These are phyloP conservation scores for Corchorus olitorius DNA, from an alignment of 345 rosid species.

Conservation along the genomic window DNA sequence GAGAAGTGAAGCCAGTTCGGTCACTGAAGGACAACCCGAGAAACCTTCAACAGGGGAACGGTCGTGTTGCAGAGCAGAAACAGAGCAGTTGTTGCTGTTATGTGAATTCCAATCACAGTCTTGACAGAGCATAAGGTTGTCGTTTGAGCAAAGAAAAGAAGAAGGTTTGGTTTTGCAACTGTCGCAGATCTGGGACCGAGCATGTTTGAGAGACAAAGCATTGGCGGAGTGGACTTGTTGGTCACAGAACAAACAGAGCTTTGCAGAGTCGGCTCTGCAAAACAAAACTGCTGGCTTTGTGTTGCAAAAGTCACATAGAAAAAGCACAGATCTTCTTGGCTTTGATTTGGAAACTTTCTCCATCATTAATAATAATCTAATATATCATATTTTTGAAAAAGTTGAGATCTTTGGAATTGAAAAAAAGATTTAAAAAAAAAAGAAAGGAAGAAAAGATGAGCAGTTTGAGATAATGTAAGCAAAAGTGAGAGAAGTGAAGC, in stretches of 20 bases:
- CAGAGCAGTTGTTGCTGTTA: slow-evolving; percentile 53
- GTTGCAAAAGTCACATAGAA: slow-evolving; percentile 76
- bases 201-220: slow-evolving; percentile 68
- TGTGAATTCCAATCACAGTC: slow-evolving; percentile 74
- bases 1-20: slow-evolving; percentile 59
- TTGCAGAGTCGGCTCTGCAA: slow-evolving; percentile 84
- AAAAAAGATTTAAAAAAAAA: background rate
- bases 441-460: slow-evolving; percentile 4
- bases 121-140: slow-evolving; percentile 61
- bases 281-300: slow-evolving; percentile 62
- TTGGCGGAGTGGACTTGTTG: slow-evolving; percentile 91
- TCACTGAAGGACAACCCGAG: slow-evolving; percentile 64
- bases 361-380: slow-evolving; percentile 2
- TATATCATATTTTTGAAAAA: background rate
- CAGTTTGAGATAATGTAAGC: background rate
- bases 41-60: slow-evolving; percentile 62
- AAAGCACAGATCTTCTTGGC: background rate
- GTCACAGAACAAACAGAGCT: slow-evolving; percentile 82
- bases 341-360: background rate
- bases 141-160: slow-evolving; percentile 56
- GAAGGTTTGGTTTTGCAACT: slow-evolving; percentile 61
- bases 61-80: slow-evolving; percentile 53
- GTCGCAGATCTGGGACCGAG: slow-evolving; percentile 94
- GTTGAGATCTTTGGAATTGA: slow-evolving; percentile 13
- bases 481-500: slow-evolving; percentile 5